phyloP scores from a whole-genome alignment of 108 stramenopile genomes.

The Pelagomonas calceolata region DNA sequence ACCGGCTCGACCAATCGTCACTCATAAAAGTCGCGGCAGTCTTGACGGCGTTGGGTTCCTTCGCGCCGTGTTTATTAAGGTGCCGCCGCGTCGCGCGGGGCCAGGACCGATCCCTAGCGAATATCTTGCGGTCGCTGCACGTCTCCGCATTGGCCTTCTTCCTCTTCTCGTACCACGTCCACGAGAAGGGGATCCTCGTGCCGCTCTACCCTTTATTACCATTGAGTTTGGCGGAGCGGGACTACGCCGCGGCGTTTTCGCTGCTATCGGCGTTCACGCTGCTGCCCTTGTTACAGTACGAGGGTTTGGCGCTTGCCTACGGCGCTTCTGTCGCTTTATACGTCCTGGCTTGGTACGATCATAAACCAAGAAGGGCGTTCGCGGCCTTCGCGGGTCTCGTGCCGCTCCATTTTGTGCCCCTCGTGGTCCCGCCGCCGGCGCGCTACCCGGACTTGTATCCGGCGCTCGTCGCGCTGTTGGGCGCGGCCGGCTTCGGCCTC shows the following conservation, averaged over 20 bases:
- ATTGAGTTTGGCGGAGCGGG: constrained; percentile 35
- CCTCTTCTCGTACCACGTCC: constrained; percentile 84
- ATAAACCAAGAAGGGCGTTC: no score
- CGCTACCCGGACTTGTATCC: neutral
- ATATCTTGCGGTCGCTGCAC: neutral
- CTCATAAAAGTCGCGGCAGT: neutral
- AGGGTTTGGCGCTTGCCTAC: neutral
- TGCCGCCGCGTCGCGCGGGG: neutral
- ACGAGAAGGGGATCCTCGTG: constrained; percentile 82
- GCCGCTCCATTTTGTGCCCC: neutral
- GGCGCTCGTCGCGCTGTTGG: neutral
- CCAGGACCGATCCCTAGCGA: neutral
- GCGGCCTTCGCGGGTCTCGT: neutral
- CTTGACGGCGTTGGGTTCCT: constrained; percentile 40
- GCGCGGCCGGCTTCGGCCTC: neutral
- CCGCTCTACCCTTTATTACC: constrained; percentile 62
- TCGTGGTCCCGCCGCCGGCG: neutral
- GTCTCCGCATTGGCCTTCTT: constrained; percentile 72
- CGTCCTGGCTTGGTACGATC: no score
- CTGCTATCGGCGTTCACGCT: neutral
- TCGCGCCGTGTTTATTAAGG: constrained; percentile 22
- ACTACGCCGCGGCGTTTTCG: constrained; percentile 1
- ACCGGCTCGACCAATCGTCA: neutral
- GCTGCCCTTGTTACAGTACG: neutral
- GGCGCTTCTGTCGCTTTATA: neutral